Percentiles rank a stretch among this genome's conserved stretches.
phyloP scores from a whole-genome alignment of 768 basidiomycete genomes.

The Hygrophorus russula region DNA sequence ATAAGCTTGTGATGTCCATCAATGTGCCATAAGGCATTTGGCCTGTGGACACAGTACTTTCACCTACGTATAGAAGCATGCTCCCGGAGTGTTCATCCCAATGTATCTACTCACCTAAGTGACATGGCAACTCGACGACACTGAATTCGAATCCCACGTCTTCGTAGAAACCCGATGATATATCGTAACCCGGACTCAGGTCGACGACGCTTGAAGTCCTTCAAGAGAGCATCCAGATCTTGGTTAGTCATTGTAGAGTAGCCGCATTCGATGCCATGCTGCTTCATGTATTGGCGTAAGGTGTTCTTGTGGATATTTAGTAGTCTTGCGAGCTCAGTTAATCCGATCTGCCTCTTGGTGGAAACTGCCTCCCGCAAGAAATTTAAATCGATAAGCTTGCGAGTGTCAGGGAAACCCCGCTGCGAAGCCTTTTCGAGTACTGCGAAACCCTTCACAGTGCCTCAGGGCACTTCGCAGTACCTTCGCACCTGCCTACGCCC shows the following conservation, averaged over 20 bases:
- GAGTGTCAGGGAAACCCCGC: too few relatives aligned
- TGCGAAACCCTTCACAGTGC: too few relatives aligned
- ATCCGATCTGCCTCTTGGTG: constrained; percentile 2
- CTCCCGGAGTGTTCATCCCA: constrained; percentile 13
- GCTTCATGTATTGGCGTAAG: not conserved
- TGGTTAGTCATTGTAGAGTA: not conserved
- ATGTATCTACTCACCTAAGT: constrained; percentile 15
- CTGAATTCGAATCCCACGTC: constrained; percentile 16
- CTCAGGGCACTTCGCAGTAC: too few relatives aligned
- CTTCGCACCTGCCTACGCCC: too few relatives aligned
- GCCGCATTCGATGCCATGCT: not conserved
- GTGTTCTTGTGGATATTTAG: constrained; percentile 5
- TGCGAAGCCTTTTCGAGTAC: too few relatives aligned
- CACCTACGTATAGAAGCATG: constrained; percentile 9
- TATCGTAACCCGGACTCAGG: constrained; percentile 17
- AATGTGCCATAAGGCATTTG: constrained; percentile 21
- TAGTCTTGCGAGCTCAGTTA: not conserved
- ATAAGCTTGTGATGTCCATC: too few relatives aligned
- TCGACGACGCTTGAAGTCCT: not conserved
- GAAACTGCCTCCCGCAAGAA: not conserved
- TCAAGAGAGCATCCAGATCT: constrained; percentile 6
- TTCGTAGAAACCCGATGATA: constrained; percentile 16
- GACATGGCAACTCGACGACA: constrained; percentile 10
- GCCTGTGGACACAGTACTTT: constrained; percentile 12
- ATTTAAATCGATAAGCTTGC: constrained; percentile 2